A percentile compares a stretch with the other conserved stretches of the same genome.
phyloP scores from a whole-genome alignment of 2,329 filamentous ascomycete genomes.

The Allantophomopsis lycopodina region DNA sequence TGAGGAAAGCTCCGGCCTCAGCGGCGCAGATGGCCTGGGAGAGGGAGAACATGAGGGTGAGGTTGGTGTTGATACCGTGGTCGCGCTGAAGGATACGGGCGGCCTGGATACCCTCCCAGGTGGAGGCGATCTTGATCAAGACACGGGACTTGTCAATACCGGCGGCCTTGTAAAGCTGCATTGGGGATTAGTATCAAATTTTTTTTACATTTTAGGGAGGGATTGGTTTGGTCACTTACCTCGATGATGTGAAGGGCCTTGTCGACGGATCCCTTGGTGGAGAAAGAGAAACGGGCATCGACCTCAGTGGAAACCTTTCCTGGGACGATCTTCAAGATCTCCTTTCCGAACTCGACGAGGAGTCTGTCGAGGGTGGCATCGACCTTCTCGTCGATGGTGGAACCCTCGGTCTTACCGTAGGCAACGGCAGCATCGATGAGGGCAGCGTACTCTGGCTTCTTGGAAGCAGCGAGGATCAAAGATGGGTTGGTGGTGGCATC shows the following conservation, averaged over 20 bases:
- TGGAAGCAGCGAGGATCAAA: slow-evolving; percentile 92
- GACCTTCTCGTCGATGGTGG: slow-evolving; percentile 65
- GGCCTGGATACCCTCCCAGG: slow-evolving; percentile 99
- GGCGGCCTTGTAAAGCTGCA: slow-evolving; percentile 81
- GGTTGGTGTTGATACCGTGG: slow-evolving; percentile 95
- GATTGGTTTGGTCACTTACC: slow-evolving; percentile 37
- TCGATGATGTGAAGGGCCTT: slow-evolving; percentile 98
- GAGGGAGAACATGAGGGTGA: slow-evolving; percentile 96
- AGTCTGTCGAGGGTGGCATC: slow-evolving; percentile 86
- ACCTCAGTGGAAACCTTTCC: slow-evolving; percentile 99
- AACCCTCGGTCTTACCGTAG: slow-evolving; percentile 69
- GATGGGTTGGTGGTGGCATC: slow-evolving; percentile 99
- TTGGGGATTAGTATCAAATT: neutral
- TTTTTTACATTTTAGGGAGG: too few species aligned
- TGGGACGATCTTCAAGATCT: slow-evolving; percentile 93
- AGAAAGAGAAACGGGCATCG: slow-evolving; percentile 90
- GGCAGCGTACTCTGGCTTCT: slow-evolving; percentile 92
- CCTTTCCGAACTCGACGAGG: slow-evolving; percentile 93
- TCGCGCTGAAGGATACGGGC: slow-evolving; percentile 92
- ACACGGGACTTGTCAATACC: slow-evolving; percentile 89
- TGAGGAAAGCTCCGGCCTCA: slow-evolving; percentile 91
- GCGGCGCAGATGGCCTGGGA: slow-evolving; percentile 91
- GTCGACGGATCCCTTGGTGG: slow-evolving; percentile 79
- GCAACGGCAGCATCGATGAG: slow-evolving; percentile 76
- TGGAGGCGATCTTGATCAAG: slow-evolving; percentile 97